Evolutionary conservation across 2,329 filamentous ascomycete genomes (phyloP).

Genomic region (Talaromyces marneffei): DNA sequence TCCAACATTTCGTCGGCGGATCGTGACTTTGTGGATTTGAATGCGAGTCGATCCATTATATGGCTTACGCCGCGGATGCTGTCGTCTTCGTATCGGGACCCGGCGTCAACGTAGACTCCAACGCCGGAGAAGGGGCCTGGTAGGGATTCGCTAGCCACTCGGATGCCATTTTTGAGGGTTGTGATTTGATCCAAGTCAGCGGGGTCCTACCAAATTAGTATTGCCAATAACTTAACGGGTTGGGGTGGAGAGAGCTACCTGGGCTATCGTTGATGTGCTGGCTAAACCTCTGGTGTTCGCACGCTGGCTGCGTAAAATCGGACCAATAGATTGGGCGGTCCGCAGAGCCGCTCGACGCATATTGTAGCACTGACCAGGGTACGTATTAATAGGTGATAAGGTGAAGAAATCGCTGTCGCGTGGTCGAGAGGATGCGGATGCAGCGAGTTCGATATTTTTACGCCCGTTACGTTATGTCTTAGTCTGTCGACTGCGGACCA

Average conservation of each 20-base stretch:
- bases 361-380: neutral
- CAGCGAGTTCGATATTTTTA: conserved; percentile 3
- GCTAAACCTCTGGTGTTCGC: conserved; percentile 32
- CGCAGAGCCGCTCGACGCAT: conserved; percentile 40
- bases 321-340: conserved; percentile 35
- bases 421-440: neutral
- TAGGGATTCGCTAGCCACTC: conserved; percentile 88
- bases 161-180: conserved; percentile 82
- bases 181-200: conserved; percentile 83
- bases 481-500: conserved; percentile 1
- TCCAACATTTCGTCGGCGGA: conserved; percentile 82
- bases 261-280: conserved; percentile 27
- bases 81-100: conserved; percentile 86
- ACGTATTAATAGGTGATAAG: neutral
- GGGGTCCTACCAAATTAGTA: conserved; percentile 56
- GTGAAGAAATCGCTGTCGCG: neutral
- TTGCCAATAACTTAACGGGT: neutral
- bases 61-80: conserved; percentile 85
- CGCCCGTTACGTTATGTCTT: neutral
- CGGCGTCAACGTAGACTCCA: conserved; percentile 91
- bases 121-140: conserved; percentile 93
- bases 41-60: conserved; percentile 90
- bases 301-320: conserved; percentile 29
- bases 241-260: conserved; percentile 23
- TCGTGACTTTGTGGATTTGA: conserved; percentile 73